Conservation (phyloP, 305 asterid genomes). For the Fraxinus dipetala region DNA sequence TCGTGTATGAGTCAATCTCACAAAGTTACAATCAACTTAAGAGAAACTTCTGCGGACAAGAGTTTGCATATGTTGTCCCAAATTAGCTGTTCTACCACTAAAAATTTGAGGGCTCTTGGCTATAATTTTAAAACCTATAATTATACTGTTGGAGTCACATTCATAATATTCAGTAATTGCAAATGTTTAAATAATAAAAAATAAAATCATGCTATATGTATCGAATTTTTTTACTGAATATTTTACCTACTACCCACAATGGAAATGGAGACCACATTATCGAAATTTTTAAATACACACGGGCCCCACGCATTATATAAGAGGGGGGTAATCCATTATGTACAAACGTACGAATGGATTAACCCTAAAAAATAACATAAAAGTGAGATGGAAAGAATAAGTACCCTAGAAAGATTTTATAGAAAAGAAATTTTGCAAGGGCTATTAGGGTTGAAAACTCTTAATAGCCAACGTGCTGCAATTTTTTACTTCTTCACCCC, state of each 20-base stretch:
- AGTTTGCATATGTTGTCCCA: background rate
- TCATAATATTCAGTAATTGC: background rate
- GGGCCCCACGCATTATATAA: no score
- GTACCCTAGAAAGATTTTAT: background rate
- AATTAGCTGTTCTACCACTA: background rate
- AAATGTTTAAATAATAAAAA: background rate
- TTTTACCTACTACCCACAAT: no score
- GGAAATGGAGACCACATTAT: no score
- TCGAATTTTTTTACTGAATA: no score
- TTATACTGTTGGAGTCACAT: background rate
- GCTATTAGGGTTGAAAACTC: background rate
- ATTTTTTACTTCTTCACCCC: background rate
- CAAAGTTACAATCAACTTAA: background rate
- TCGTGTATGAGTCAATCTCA: background rate
- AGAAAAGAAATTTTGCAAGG: background rate
- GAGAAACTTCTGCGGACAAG: background rate
- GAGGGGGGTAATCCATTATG: no score
- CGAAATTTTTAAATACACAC: no score
- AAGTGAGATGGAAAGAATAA: background rate
- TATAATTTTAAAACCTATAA: background rate
- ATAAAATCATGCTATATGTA: no score
- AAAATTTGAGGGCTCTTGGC: background rate
- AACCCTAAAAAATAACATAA: no score
- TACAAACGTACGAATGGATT: no score
- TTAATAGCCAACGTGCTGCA: background rate